Conservation (phyloP, 2,329 filamentous ascomycete species). For the Aspergillus candidus region DNA sequence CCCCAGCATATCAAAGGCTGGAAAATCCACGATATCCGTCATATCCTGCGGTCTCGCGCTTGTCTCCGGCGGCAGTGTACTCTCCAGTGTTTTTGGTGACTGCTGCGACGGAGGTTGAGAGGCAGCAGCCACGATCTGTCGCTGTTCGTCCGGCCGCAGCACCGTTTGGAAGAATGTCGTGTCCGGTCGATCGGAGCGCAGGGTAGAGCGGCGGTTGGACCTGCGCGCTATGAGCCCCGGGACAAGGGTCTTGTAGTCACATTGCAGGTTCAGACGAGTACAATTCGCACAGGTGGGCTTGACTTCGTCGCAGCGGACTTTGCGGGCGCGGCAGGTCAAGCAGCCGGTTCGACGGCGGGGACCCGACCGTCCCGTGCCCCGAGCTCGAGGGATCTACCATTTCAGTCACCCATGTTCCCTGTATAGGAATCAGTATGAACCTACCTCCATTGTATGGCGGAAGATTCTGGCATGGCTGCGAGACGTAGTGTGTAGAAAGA, state of each 20-base stretch:
- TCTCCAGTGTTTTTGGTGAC: not conserved
- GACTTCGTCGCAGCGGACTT: constrained; percentile 32
- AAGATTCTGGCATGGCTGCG: too few species aligned
- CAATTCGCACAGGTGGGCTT: constrained; percentile 33
- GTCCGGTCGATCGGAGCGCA: constrained; percentile 14
- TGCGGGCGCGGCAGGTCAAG: constrained; percentile 31
- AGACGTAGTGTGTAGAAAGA: too few species aligned
- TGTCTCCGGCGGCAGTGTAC: constrained; percentile 8
- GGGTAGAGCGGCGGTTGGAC: not conserved
- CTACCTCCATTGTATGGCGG: too few species aligned
- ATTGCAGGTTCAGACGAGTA: constrained; percentile 26
- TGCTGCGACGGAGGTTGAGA: not conserved
- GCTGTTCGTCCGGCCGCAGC: constrained; percentile 21
- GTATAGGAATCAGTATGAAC: too few species aligned
- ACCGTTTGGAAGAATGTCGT: constrained; percentile 26
- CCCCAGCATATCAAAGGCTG: constrained; percentile 30
- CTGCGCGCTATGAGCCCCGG: constrained; percentile 2
- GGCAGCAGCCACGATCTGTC: not conserved
- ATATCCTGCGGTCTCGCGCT: not conserved
- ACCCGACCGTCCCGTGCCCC: constrained; percentile 29
- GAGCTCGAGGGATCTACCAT: constrained; percentile 22
- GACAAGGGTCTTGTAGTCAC: constrained; percentile 24
- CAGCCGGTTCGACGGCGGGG: constrained; percentile 31
- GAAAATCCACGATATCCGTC: constrained; percentile 10
- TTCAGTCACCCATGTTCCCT: not conserved